Evolutionary conservation across 2,329 filamentous ascomycete genomes (phyloP).

Genomic region (Blastomyces gilchristii): DNA sequence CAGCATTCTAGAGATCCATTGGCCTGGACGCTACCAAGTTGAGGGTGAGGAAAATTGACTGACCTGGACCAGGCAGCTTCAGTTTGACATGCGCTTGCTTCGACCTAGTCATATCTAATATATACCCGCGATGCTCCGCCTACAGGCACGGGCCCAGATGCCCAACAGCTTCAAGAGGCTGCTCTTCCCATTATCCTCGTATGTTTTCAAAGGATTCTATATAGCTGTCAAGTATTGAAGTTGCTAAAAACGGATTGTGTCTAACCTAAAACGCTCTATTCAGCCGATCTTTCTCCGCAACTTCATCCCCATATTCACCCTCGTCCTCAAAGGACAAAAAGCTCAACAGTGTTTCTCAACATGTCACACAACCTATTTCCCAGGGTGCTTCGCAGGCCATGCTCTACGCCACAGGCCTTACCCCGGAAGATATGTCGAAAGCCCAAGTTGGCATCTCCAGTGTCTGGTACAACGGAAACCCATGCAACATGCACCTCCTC

Average conservation of each 20-base stretch:
- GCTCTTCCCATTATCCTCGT: conserved; percentile 10
- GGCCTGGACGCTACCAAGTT: not conserved
- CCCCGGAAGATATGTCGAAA: conserved; percentile 82
- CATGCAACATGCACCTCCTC: conserved; percentile 98
- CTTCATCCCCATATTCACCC: conserved; percentile 9
- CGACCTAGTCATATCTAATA: not conserved
- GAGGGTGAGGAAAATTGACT: not conserved
- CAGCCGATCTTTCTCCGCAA: conserved; percentile 8
- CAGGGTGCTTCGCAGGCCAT: conserved; percentile 98
- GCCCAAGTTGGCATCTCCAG: conserved; percentile 96
- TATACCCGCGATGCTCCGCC: conserved; percentile 12
- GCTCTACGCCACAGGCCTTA: conserved; percentile 90
- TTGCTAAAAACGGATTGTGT: not conserved
- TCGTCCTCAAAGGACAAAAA: conserved; percentile 13
- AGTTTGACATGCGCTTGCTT: not conserved
- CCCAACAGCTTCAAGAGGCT: conserved; percentile 9
- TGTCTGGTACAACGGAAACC: conserved; percentile 96
- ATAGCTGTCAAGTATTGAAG: not conserved
- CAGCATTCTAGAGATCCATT: not conserved
- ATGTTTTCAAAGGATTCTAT: not conserved
- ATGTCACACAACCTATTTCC: conserved; percentile 92
- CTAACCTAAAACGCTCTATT: not conserved
- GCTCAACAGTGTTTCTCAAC: conserved; percentile 74
- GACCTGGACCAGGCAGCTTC: not conserved
- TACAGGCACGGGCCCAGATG: conserved; percentile 10